A percentile compares a stretch with the other conserved stretches of the same genome.
Conservation (phyloP, 106 monocot species). For the Dendrobium officinale region DNA sequence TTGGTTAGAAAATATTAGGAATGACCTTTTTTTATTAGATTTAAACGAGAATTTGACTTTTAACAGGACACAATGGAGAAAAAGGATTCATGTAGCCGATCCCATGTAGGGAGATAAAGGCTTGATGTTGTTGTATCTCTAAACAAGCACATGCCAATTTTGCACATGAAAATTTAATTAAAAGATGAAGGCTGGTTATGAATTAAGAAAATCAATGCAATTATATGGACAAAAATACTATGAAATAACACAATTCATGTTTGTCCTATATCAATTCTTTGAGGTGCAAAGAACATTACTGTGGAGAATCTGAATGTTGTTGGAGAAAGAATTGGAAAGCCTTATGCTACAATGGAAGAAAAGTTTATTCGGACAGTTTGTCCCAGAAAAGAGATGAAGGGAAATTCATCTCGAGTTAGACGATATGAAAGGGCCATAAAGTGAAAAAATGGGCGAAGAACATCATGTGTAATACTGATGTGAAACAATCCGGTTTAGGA, state of each 20-base stretch:
- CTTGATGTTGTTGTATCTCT: no score
- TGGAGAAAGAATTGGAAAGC: not conserved
- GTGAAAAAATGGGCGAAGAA: not conserved
- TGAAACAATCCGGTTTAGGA: no score
- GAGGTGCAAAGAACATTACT: not conserved
- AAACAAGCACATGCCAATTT: not conserved
- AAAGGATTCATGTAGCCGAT: no score
- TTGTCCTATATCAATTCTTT: not conserved
- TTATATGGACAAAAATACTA: not conserved
- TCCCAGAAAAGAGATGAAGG: not conserved
- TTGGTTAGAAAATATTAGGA: no score
- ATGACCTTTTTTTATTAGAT: no score
- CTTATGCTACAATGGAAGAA: not conserved
- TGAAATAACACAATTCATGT: not conserved
- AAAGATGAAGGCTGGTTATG: not conserved
- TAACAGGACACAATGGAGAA: no score
- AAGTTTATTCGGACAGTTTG: not conserved
- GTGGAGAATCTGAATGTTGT: not conserved
- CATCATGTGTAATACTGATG: not conserved
- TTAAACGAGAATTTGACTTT: no score
- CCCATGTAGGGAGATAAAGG: no score
- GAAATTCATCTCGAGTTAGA: no score
- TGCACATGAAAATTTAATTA: not conserved
- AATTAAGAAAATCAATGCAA: not conserved
- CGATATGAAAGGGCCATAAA: not conserved